Evolutionary conservation across 169 alveolate species (phyloP).

Genomic region (Plasmodium knowlesi): DNA sequence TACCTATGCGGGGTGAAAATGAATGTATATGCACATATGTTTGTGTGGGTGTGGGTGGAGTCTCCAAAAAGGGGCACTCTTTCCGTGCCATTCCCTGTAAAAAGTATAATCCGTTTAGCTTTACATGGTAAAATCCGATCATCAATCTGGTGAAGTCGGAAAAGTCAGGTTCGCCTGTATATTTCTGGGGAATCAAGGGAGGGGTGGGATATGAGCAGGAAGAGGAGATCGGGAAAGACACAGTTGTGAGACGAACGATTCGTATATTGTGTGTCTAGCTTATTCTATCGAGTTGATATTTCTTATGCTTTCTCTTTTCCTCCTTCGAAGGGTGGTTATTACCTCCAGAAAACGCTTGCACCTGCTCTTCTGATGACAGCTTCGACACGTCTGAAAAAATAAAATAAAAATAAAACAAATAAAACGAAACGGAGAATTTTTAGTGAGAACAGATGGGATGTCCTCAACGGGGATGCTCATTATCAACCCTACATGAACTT

Average conservation of each 20-base stretch:
- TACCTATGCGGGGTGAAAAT: not conserved
- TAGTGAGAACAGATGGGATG: not conserved
- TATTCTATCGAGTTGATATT: not conserved
- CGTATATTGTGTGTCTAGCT: not conserved
- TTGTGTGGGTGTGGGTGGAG: not conserved
- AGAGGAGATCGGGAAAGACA: not conserved
- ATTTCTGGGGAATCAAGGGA: slow-evolving; percentile 11
- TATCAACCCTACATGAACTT: slow-evolving; percentile 19
- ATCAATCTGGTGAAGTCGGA: slow-evolving; percentile 60
- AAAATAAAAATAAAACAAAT: not conserved
- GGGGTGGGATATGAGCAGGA: not conserved
- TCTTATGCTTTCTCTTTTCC: not conserved
- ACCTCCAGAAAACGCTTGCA: slow-evolving; percentile 68
- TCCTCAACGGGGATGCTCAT: not conserved
- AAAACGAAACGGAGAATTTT: not conserved
- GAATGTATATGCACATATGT: no score
- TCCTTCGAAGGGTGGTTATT: not conserved
- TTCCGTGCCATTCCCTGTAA: not conserved
- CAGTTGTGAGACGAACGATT: not conserved
- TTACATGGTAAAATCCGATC: slow-evolving; percentile 56
- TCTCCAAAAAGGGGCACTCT: not conserved
- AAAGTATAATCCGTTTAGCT: not conserved
- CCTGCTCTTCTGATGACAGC: slow-evolving; percentile 35
- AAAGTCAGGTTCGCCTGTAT: slow-evolving; percentile 61
- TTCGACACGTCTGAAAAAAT: slow-evolving; percentile 40